A percentile compares a stretch with the other conserved stretches of the same genome.
Conservation (phyloP, 352 stramenopile species). For the Pythium volutum region DNA sequence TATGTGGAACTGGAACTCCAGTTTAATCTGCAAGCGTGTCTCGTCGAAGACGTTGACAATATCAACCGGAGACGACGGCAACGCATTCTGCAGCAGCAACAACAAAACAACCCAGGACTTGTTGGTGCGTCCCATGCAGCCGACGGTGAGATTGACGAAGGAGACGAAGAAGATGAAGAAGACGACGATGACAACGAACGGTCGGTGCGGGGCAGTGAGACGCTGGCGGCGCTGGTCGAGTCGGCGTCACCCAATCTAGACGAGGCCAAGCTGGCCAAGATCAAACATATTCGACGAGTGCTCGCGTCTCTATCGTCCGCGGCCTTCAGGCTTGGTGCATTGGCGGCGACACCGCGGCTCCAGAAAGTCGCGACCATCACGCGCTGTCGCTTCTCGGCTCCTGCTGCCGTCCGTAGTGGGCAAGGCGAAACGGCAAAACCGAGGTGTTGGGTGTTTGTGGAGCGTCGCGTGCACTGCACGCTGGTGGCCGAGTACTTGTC, state of each 20-base stretch:
- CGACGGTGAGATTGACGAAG: slow-evolving; percentile 15
- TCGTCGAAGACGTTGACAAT: slow-evolving; percentile 58
- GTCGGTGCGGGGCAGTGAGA: slow-evolving; percentile 24
- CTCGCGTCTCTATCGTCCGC: slow-evolving; percentile 42
- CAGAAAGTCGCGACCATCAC: slow-evolving; percentile 54
- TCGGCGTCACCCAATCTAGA: slow-evolving; percentile 37
- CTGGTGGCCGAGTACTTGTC: slow-evolving; percentile 81
- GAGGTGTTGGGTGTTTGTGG: slow-evolving; percentile 62
- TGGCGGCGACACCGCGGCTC: slow-evolving; percentile 47
- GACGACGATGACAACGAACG: slow-evolving; percentile 12
- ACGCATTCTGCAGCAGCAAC: slow-evolving; percentile 16
- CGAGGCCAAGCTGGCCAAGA: slow-evolving; percentile 29
- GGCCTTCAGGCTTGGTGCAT: slow-evolving; percentile 31
- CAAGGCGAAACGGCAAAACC: not conserved
- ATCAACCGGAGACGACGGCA: slow-evolving; percentile 47
- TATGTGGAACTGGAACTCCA: slow-evolving; percentile 78
- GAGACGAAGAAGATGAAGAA: slow-evolving; percentile 28
- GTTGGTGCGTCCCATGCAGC: not conserved
- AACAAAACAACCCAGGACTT: not conserved
- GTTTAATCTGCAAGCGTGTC: slow-evolving; percentile 61
- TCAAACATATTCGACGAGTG: slow-evolving; percentile 57
- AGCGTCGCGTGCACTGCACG: slow-evolving; percentile 62
- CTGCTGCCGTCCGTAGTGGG: slow-evolving; percentile 12
- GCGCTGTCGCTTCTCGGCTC: slow-evolving; percentile 41
- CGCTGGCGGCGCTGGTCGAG: slow-evolving; percentile 27